A percentile compares a stretch with the other conserved stretches of the same genome.
phyloP scores from a whole-genome alignment of 2,329 filamentous ascomycete genomes.

The Stachybotrys chartarum region DNA sequence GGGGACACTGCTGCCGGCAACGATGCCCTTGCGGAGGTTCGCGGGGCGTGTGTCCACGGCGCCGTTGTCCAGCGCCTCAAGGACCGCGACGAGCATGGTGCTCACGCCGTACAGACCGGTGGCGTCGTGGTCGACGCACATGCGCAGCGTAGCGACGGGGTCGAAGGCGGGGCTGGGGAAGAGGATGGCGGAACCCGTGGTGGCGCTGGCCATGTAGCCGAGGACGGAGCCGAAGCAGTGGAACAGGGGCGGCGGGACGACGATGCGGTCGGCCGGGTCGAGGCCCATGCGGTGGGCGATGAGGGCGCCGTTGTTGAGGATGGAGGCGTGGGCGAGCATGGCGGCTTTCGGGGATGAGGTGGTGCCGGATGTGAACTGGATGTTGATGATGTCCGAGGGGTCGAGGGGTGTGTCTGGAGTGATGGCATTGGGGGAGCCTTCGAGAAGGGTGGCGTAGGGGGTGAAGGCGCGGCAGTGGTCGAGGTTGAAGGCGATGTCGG shows the following conservation, averaged over 20 bases:
- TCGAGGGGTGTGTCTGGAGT: conserved; percentile 39
- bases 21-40: conserved; percentile 77
- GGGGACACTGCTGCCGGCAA: conserved; percentile 80
- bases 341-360: conserved; percentile 88
- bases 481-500: conserved; percentile 34
- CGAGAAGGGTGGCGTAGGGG: conserved; percentile 34
- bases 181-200: conserved; percentile 69
- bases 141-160: conserved; percentile 60
- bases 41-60: conserved; percentile 14
- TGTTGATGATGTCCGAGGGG: conserved; percentile 74
- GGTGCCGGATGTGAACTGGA: conserved; percentile 96
- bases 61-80: conserved; percentile 61
- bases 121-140: conserved; percentile 44
- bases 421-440: conserved; percentile 23
- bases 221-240: conserved; percentile 87
- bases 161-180: conserved; percentile 87
- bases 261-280: conserved; percentile 64
- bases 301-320: conserved; percentile 84
- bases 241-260: conserved; percentile 81
- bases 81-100: conserved; percentile 88
- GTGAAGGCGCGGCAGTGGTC: conserved; percentile 34
- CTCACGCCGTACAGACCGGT: conserved; percentile 78
- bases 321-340: conserved; percentile 75
- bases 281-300: conserved; percentile 84
- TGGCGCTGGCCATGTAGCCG: conserved; percentile 94